A percentile compares a stretch with the other conserved stretches of the same genome.
Conservation (phyloP, 1,139 yeast genomes). For the Nakaseomyces nivariensis region DNA sequence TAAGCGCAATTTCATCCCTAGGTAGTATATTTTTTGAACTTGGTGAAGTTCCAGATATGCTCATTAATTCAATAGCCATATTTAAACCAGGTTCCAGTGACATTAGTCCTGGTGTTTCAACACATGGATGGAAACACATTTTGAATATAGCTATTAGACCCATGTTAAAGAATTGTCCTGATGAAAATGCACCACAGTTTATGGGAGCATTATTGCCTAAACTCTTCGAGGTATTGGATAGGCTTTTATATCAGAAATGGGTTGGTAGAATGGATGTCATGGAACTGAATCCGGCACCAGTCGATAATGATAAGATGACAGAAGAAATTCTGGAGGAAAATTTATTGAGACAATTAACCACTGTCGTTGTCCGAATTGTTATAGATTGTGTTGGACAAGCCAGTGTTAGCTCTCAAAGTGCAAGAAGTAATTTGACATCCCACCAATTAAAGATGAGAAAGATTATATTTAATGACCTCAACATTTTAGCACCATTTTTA, state of each 20-base stretch:
- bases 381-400: conserved; percentile 82
- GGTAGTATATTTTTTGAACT: conserved; percentile 84
- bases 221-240: conserved; percentile 62
- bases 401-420: conserved; percentile 23
- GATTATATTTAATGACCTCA: conserved; percentile 54
- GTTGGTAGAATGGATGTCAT: conserved; percentile 60
- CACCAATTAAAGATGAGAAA: conserved; percentile 58
- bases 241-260: conserved; percentile 66
- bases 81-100: conserved; percentile 70
- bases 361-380: conserved; percentile 79
- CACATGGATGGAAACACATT: conserved; percentile 97
- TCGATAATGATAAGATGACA: conserved; percentile 72
- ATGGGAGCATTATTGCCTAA: conserved; percentile 71
- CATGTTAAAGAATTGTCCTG: conserved; percentile 82
- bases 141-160: conserved; percentile 81
- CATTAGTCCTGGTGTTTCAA: conserved; percentile 60
- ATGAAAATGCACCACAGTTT: conserved; percentile 53
- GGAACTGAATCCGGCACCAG: conserved; percentile 26
- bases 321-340: conserved; percentile 99
- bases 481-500: conserved; percentile 69
- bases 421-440: conserved; percentile 32
- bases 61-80: conserved; percentile 46
- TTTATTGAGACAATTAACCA: conserved; percentile 82
- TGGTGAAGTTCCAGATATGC: conserved; percentile 63
- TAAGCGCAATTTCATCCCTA: conserved; percentile 82